Conservation (phyloP, 2,329 filamentous ascomycete species). For the Scortechinia acanthostroma region DNA sequence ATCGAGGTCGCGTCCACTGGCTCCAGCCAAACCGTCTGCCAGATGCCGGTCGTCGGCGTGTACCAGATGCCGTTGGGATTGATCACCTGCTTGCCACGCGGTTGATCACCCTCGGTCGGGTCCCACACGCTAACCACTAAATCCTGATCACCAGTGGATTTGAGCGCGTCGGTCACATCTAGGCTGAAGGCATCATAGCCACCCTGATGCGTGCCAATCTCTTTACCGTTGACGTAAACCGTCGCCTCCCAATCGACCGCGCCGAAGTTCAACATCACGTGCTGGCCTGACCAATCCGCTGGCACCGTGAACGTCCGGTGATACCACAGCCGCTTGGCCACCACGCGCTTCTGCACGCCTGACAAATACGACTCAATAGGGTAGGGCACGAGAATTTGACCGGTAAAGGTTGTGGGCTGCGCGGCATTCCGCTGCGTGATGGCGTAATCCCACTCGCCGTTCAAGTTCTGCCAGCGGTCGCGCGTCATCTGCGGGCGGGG, state of each 20-base stretch:
- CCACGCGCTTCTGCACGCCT: not conserved
- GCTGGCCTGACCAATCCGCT: not conserved
- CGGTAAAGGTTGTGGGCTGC: not conserved
- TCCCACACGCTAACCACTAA: slow-evolving; percentile 53
- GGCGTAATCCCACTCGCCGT: not conserved
- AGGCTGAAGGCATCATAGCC: slow-evolving; percentile 51
- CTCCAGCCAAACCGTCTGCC: slow-evolving; percentile 50
- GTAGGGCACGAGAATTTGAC: not conserved
- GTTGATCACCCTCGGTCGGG: slow-evolving; percentile 56
- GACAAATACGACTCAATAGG: not conserved
- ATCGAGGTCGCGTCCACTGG: slow-evolving; percentile 47
- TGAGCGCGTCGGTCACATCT: slow-evolving; percentile 41
- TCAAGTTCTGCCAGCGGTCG: not conserved
- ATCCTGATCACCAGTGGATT: slow-evolving; percentile 15
- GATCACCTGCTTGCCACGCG: slow-evolving; percentile 64
- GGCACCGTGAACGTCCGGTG: not conserved
- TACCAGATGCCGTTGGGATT: slow-evolving; percentile 50
- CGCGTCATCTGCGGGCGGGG: not conserved
- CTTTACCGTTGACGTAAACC: slow-evolving; percentile 44
- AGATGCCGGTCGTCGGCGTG: slow-evolving; percentile 47
- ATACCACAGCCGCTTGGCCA: not conserved
- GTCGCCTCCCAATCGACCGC: slow-evolving; percentile 55
- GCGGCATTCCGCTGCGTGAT: no score
- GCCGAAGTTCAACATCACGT: slow-evolving; percentile 38
- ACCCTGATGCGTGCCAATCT: slow-evolving; percentile 44